Conservation (phyloP, 192 early-diverging fungal species). For the Dimargaris cristalligena region DNA sequence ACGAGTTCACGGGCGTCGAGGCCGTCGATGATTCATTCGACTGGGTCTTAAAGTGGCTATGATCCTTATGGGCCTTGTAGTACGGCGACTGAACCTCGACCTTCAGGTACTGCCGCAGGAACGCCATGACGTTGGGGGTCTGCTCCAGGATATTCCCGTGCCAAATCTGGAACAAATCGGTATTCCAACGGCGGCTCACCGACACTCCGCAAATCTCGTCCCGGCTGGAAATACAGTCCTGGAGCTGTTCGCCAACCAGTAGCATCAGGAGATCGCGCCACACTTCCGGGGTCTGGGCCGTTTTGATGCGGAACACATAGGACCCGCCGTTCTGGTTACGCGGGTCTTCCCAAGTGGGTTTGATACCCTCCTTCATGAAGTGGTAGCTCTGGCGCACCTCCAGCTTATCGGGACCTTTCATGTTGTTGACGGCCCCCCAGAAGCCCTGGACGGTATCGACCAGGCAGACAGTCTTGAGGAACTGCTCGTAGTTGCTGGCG, state of each 20-base stretch:
- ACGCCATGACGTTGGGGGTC: slow-evolving; percentile 22
- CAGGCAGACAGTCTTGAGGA: slow-evolving; percentile 24
- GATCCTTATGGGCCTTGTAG: slow-evolving; percentile 31
- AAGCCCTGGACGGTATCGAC: slow-evolving; percentile 35
- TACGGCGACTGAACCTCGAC: slow-evolving; percentile 26
- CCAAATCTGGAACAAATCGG: slow-evolving; percentile 33
- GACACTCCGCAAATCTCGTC: slow-evolving; percentile 32
- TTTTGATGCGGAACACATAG: slow-evolving; percentile 30
- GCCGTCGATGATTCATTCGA: background rate
- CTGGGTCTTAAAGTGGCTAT: slow-evolving; percentile 21
- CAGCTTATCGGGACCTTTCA: slow-evolving; percentile 26
- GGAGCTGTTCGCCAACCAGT: slow-evolving; percentile 31
- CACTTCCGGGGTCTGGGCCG: slow-evolving; percentile 22
- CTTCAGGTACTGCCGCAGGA: slow-evolving; percentile 19
- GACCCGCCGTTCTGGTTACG: slow-evolving; percentile 32
- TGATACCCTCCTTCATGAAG: slow-evolving; percentile 30
- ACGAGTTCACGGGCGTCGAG: background rate
- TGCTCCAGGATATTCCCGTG: slow-evolving; percentile 24
- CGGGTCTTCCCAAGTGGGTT: slow-evolving; percentile 33
- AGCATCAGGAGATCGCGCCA: slow-evolving; percentile 33
- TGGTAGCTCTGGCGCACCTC: slow-evolving; percentile 23
- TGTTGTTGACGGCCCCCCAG: slow-evolving; percentile 33
- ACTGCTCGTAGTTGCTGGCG: slow-evolving; percentile 28
- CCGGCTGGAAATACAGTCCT: slow-evolving; percentile 23
- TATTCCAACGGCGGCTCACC: slow-evolving; percentile 27